These are phyloP conservation scores for Sisymbrium irio DNA, from an alignment of 345 rosid species.

Conservation along the genomic window DNA sequence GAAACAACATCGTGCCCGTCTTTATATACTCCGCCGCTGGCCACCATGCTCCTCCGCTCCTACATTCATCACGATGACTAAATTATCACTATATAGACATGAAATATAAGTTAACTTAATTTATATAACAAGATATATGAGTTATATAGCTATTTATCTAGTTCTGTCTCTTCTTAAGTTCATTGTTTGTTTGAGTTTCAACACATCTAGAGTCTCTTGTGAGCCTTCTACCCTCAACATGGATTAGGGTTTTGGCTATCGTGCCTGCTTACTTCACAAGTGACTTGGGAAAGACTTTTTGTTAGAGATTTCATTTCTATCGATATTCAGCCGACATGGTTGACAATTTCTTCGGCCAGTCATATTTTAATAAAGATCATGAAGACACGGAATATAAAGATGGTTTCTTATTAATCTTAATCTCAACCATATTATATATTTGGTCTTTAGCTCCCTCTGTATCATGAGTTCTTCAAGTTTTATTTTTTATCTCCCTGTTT, in stretches of 20 bases:
- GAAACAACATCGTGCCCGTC: constrained; percentile 52
- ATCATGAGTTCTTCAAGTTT: too few species aligned
- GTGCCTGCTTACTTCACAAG: not conserved
- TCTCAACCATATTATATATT: too few species aligned
- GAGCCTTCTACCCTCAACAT: not conserved
- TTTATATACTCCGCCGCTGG: constrained; percentile 65
- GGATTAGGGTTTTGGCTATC: constrained; percentile 11
- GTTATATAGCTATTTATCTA: not conserved
- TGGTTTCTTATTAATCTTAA: too few species aligned
- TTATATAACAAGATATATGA: not conserved
- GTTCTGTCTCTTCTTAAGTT: not conserved
- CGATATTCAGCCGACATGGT: too few species aligned
- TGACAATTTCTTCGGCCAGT: too few species aligned
- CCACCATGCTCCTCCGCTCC: constrained; percentile 64
- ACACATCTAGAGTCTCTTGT: constrained; percentile 5
- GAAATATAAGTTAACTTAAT: too few species aligned
- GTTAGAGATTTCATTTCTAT: too few species aligned
- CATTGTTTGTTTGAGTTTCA: not conserved
- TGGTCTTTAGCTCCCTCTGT: too few species aligned
- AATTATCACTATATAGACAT: not conserved
- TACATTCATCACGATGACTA: constrained; percentile 47
- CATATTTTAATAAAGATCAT: too few species aligned
- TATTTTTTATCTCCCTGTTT: not conserved
- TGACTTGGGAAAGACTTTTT: too few species aligned
- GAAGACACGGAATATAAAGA: too few species aligned